Evolutionary conservation across 176 grass and related monocot genomes (phyloP), one percentile per base, ranked within the genome.

Genomic region (Bonia amplexicaulis): DNA sequence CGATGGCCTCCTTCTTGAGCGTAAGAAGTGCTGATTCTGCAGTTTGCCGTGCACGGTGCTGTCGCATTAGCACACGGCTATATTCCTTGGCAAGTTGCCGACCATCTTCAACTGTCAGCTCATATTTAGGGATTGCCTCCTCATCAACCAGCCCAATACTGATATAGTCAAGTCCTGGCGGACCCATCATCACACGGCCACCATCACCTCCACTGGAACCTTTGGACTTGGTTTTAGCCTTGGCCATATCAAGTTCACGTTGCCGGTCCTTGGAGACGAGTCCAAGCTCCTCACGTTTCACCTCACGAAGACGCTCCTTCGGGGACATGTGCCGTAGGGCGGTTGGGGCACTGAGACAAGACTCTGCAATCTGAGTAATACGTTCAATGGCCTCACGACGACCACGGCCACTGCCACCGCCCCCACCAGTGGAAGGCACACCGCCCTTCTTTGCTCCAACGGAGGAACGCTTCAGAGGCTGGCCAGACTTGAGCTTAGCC

Each of bases 61-160:
- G 76, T 59, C 86, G 89, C 95, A 97, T 97, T 72, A 97, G 85
- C 74, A 94, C 84, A 66, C 87, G 86, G 83, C 92, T 97, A 87
- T 91, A 97, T 71, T 94, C 86, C 82, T 94, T 94, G 51, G 88
- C 95, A 42, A 94, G 89, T 29, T 74, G 89, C 14, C 84, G 85
- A 29, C 95, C 95, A 86, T 97, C 92, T 60, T 92, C 90, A 0
- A 94, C 88, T 8, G 90, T 97, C 27, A 97, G 86, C 27, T 94
- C 88, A 76, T 97, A 97, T 82, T 85, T 85, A 46, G 88, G 94
- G 80, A 97, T 94, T 40, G 89, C 67, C 5, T 94, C 90, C 80
- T 90, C 92, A 39, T 97, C 95, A 40, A 97, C 92, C n/a, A 97
- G 85, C 22, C 95, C 92, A 44, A 97, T 88, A 76, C 90, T 83